Evolutionary conservation across 805 yeast genomes (phyloP).

Genomic region (Ascoidea tarda): DNA sequence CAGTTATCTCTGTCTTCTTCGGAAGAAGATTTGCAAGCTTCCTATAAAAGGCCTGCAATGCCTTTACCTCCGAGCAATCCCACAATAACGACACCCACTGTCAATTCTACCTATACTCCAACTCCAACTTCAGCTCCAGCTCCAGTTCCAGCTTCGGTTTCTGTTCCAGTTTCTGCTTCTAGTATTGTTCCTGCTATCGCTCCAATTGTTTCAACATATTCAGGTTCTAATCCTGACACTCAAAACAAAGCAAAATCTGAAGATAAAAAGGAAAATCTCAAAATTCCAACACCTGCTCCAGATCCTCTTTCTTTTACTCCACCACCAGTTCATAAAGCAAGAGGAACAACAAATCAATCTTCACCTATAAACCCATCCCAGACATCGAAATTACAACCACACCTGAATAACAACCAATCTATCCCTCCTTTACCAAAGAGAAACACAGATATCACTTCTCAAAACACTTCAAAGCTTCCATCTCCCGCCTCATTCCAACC

Average conservation of each 20-base stretch:
- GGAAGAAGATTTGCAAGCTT: not conserved
- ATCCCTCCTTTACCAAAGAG: not conserved
- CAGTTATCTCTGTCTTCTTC: not conserved
- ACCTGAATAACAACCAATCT: not conserved
- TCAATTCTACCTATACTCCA: not conserved
- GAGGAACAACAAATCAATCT: conserved; percentile 11
- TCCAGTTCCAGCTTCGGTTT: not conserved
- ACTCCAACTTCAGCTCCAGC: not conserved
- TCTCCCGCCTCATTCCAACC: conserved; percentile 12
- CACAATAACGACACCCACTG: not conserved
- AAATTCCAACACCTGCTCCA: conserved; percentile 14
- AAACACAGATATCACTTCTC: conserved; percentile 13
- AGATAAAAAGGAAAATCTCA: not conserved
- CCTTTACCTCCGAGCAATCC: not conserved
- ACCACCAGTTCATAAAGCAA: conserved; percentile 24
- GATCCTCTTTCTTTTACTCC: conserved; percentile 25
- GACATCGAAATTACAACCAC: not conserved
- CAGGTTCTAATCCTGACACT: not conserved
- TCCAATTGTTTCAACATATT: not conserved
- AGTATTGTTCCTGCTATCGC: not conserved
- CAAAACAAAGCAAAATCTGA: not conserved
- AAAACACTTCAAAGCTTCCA: conserved; percentile 14
- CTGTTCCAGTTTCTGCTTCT: not conserved
- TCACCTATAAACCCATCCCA: not conserved
- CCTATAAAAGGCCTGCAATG: not conserved